Evolutionary conservation across 768 basidiomycete genomes (phyloP), one percentile per base, ranked within the genome.

Genomic region (Pisolithus orientalis): DNA sequence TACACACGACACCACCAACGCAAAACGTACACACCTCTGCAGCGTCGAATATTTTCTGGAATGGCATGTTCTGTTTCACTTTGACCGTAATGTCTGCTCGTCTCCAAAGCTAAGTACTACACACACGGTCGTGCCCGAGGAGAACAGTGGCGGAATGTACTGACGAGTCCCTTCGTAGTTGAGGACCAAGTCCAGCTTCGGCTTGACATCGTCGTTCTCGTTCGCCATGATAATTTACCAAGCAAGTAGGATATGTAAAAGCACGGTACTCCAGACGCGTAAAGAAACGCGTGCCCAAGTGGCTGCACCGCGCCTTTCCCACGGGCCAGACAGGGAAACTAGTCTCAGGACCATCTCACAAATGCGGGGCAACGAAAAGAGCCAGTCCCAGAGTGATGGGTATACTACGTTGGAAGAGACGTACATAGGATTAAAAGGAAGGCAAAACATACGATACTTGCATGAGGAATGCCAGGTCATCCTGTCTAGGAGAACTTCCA

Each of bases 161-260:
- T 57, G 39, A 86, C 85, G 72, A 50, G 70, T 68, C 14, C 78
- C 80, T 51, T 85, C 82, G 53, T 75, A 80, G 34, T 66, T 64
- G 58, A 87, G 72, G 49, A 71, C 69, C n/a, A 87, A 65, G 63
- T 80, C 84, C 44, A 87, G 70, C 58, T 87, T 87, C 14, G 85
- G 85, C 64, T 87, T 87, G 25, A 81, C 78, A 51, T 87, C 84
- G 57, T 71, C 80, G 40, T 25, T 11, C 27, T 60, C 66, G 42
- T 65, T 63, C 1, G 63, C 63, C 66, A 67, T 69, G 54, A 28
- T 42, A 24, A 17, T 42, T 42, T 42, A 37, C 45, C 17, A 47
- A 38, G 29, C 44, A 28, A 29, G 38, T 17, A 52, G 28, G 42
- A 10, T n/a, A 43, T 14, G 17, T 43, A 31, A 49, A 56, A 53